phyloP scores from a whole-genome alignment of 179 eudicot species.

The Spergularia azorica region DNA sequence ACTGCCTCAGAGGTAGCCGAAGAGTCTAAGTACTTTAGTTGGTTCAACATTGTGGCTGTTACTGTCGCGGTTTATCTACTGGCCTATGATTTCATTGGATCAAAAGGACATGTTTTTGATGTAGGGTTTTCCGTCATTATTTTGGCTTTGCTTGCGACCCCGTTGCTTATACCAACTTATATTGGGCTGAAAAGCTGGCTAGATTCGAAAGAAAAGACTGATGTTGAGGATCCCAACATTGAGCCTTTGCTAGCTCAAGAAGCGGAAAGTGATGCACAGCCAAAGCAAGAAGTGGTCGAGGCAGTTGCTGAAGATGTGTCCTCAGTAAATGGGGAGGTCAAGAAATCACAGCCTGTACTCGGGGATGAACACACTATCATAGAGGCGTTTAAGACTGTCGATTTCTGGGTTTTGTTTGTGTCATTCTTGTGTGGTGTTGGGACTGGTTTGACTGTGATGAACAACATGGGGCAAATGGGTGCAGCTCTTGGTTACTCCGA shows the following conservation, averaged over 20 bases:
- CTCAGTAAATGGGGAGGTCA: slow-evolving; percentile 17
- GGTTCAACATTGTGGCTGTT: slow-evolving; percentile 70
- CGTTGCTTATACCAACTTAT: slow-evolving; percentile 66
- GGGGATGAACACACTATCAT: slow-evolving; percentile 92
- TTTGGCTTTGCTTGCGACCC: slow-evolving; percentile 60
- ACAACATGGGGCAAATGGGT: slow-evolving; percentile 96
- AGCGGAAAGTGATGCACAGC: slow-evolving; percentile 5
- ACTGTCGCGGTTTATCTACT: slow-evolving; percentile 69
- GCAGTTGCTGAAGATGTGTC: slow-evolving; percentile 20
- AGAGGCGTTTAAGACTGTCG: slow-evolving; percentile 66
- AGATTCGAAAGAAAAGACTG: slow-evolving; percentile 20
- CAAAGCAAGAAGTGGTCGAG: slow-evolving; percentile 25
- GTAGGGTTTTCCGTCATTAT: slow-evolving; percentile 49
- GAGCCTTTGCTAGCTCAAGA: slow-evolving; percentile 55
- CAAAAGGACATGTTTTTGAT: slow-evolving; percentile 43
- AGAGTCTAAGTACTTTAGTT: slow-evolving; percentile 62
- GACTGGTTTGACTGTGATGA: slow-evolving; percentile 87
- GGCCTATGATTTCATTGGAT: slow-evolving; percentile 57
- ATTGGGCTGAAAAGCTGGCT: slow-evolving; percentile 40
- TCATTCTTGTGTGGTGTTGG: slow-evolving; percentile 96
- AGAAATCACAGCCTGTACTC: slow-evolving; percentile 46
- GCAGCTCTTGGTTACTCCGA: slow-evolving; percentile 76
- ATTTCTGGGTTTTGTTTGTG: slow-evolving; percentile 86
- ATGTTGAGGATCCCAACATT: slow-evolving; percentile 31
- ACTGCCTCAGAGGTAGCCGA: slow-evolving; percentile 46